Evolutionary conservation across 371 early-diverging fungal genomes (phyloP), one percentile per base, ranked within the genome.

Genomic region (Nosema muscidifuracis): DNA sequence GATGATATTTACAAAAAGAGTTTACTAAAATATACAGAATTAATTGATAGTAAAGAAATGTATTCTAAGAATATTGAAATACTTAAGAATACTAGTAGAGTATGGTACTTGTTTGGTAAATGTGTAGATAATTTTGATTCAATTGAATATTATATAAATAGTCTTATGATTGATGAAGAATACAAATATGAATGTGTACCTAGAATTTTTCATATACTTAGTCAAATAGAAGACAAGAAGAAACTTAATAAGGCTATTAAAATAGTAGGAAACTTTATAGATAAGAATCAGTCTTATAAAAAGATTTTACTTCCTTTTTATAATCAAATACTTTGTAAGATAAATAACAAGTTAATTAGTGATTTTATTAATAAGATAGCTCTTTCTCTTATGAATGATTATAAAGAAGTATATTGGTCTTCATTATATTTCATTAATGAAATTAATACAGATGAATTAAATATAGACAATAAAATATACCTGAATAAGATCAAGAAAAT

Each of bases 151-250:
- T 81, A 77, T 65, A 76, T 75, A 31, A 43, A 30, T 10, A 56
- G 68, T 36, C 62, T 73, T 42, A 44, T 62, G 18, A 50, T 24
- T 40, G 77, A 74, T 18, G 73, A 34, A 12, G 42, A 65, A 31
- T 70, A 72, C 53, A 71, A 65, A 42, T 67, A 77, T 38, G 83
- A 79, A 53, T 71, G 77, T 10, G 53, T 83, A 33, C 84, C 84
- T 2, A 68, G 71, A 43, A 67, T 83, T 31, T 80, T 83, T 26
- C 80, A 83, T 55, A 33, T 77, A 26, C 31, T 80, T 22, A 53
- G 65, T 55, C 66, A 76, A 31, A 72, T 66, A 31, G 60, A 24
- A 2, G 47, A 67, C 10, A 30, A 56, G 16, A 62, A n/a, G 18
- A 22, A 47, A 13, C 40, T 66, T 20, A 65, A 60, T 43, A 67